Conservation (phyloP, 2,329 filamentous ascomycete genomes). For the Ophiostoma sp. region DNA sequence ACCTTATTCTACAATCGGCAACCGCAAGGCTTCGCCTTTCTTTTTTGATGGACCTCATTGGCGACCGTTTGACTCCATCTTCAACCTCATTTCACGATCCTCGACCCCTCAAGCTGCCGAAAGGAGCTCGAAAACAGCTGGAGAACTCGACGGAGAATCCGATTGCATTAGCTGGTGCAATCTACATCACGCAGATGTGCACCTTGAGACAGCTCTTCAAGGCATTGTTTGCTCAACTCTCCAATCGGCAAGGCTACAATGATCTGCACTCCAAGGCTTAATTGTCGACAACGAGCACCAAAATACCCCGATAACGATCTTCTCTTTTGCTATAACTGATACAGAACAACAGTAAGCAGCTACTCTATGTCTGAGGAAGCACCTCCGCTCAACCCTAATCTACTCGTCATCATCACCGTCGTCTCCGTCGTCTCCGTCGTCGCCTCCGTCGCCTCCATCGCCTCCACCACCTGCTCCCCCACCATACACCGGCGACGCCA, state of each 20-base stretch:
- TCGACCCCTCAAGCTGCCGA: not conserved
- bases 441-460: not conserved
- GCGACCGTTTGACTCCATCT: not conserved
- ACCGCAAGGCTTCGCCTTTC: conserved; percentile 2
- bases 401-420: conserved; percentile 4
- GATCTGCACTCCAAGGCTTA: not conserved
- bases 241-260: not conserved
- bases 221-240: not conserved
- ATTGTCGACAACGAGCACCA: not conserved
- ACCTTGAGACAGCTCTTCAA: not conserved
- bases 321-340: too few species aligned
- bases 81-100: not conserved
- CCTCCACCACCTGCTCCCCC: not conserved
- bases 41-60: not conserved
- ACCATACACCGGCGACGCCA: conserved; percentile 9
- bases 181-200: not conserved
- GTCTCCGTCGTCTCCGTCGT: not conserved
- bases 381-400: not conserved
- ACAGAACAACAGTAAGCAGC: too few species aligned
- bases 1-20: not conserved
- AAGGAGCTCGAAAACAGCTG: not conserved
- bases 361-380: too few species aligned
- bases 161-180: not conserved
- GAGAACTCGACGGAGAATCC: not conserved
- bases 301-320: not conserved